These are phyloP conservation scores for Cyclospora cayetanensis DNA, from an alignment of 169 alveolate species.

Conservation along the genomic window DNA sequence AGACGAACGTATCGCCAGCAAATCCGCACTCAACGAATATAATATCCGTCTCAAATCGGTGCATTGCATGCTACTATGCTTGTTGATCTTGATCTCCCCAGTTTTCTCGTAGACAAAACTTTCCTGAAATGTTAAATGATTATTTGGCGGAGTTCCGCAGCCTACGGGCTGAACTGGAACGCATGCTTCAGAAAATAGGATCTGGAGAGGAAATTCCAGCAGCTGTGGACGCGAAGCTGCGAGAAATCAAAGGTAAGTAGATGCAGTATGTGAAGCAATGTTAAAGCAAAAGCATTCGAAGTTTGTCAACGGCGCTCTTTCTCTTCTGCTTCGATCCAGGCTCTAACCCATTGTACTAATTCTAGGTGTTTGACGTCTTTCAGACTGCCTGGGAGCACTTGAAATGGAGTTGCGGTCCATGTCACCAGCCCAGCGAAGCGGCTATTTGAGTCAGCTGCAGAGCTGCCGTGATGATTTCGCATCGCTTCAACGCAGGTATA, in stretches of 20 bases:
- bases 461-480: constrained; percentile 49
- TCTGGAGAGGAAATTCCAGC: background rate
- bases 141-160: constrained; percentile 60
- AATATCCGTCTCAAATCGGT: no score
- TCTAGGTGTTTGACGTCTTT: background rate
- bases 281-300: no score
- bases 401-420: constrained; percentile 65
- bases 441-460: constrained; percentile 17
- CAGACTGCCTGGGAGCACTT: constrained; percentile 61
- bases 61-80: background rate
- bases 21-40: no score
- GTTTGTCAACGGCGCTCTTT: background rate
- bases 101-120: no score
- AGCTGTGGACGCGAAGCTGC: constrained; percentile 5
- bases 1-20: no score
- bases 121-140: constrained; percentile 50
- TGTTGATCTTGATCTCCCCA: background rate
- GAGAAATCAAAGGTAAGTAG: constrained; percentile 46
- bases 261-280: background rate
- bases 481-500: constrained; percentile 46
- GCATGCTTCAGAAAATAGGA: background rate
- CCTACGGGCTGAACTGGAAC: constrained; percentile 60
- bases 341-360: no score
- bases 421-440: constrained; percentile 33
- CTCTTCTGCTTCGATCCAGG: background rate